These are phyloP conservation scores for Lactifluus hygrophoroides DNA, from an alignment of 768 basidiomycete species.

Conservation along the genomic window DNA sequence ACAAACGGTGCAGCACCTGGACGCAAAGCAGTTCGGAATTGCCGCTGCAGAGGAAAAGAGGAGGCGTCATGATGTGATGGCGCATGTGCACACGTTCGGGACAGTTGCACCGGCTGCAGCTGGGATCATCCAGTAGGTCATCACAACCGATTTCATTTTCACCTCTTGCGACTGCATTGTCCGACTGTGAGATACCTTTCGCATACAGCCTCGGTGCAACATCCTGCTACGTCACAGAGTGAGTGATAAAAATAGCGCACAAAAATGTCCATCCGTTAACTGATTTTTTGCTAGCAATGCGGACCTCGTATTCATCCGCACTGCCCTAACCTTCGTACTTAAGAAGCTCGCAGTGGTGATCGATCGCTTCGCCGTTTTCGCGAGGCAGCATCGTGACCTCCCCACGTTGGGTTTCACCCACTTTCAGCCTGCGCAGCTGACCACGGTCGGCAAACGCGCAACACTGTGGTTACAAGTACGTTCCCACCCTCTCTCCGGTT, in stretches of 20 bases:
- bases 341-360: conserved; percentile 87
- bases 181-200: too few relatives aligned
- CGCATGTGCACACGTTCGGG: conserved; percentile 97
- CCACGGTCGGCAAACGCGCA: conserved; percentile 94
- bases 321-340: conserved; percentile 76
- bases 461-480: conserved; percentile 91
- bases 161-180: too few relatives aligned
- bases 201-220: conserved; percentile 77
- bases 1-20: conserved; percentile 58
- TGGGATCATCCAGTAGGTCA: conserved; percentile 86
- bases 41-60: conserved; percentile 96
- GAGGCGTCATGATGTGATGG: conserved; percentile 98
- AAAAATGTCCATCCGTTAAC: too few relatives aligned
- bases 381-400: conserved; percentile 74
- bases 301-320: conserved; percentile 92
- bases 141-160: not conserved
- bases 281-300: too few relatives aligned
- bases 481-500: not conserved
- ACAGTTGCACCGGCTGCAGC: conserved; percentile 89
- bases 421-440: conserved; percentile 97
- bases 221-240: conserved; percentile 99
- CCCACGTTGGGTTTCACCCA: conserved; percentile 98
- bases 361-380: conserved; percentile 78
- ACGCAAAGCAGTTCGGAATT: conserved; percentile 81
- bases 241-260: too few relatives aligned